Conservation (phyloP, 139 green algal species). For the Tetraselmis striata region DNA sequence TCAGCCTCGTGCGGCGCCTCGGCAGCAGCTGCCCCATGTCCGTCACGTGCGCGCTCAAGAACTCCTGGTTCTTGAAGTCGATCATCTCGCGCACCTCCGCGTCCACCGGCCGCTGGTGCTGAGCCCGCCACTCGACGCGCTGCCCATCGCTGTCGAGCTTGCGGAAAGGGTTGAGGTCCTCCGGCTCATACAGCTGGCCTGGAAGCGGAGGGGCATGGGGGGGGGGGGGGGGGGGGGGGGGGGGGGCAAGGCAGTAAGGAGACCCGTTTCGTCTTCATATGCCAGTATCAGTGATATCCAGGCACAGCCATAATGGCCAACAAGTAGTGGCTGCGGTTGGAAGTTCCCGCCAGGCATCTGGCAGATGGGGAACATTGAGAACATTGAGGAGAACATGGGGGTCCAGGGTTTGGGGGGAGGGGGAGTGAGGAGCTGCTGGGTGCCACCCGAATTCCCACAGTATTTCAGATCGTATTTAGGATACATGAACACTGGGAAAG, state of each 20-base stretch:
- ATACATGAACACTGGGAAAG: too few relatives aligned
- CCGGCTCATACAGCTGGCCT: constrained; percentile 7
- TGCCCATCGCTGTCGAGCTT: neutral
- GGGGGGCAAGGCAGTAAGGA: too few relatives aligned
- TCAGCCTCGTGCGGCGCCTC: constrained; percentile 9
- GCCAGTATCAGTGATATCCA: neutral
- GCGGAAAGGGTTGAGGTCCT: constrained; percentile 13
- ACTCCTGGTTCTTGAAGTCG: constrained; percentile 3
- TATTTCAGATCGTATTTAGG: too few relatives aligned
- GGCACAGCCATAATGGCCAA: neutral
- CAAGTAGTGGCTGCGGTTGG: too few relatives aligned
- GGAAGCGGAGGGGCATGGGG: neutral
- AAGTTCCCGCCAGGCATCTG: neutral
- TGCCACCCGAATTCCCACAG: too few relatives aligned
- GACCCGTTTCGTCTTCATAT: neutral
- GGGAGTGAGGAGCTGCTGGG: too few relatives aligned
- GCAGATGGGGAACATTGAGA: too few relatives aligned
- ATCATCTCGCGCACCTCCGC: constrained; percentile 1
- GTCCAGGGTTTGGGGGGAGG: too few relatives aligned
- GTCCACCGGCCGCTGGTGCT: neutral
- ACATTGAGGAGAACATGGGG: too few relatives aligned
- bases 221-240: too few relatives aligned
- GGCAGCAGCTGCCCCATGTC: constrained; percentile 16
- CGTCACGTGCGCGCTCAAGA: constrained; percentile 6
- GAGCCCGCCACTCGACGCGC: neutral